Percentiles rank a stretch among this genome's conserved stretches.
Evolutionary conservation across 2,329 filamentous ascomycete species (phyloP).

Genomic region (Orbilia ellipsospora): DNA sequence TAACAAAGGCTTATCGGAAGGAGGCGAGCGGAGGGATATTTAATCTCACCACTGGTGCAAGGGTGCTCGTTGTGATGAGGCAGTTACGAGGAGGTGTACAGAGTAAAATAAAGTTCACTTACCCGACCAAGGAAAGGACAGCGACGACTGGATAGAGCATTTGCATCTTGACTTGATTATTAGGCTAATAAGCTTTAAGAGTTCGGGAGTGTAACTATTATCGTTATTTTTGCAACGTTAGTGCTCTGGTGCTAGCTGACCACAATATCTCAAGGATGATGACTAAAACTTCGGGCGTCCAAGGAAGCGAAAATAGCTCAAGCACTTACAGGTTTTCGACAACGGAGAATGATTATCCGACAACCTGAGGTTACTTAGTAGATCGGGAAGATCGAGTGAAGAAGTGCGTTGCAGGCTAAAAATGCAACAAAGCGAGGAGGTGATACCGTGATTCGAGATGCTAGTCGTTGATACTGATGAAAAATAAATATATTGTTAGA

Average conservation of each 20-base stretch:
- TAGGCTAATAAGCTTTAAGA: slow-evolving; percentile 30
- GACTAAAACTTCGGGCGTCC: too few relatives aligned
- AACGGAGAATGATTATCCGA: slow-evolving; percentile 8
- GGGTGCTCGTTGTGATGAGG: slow-evolving; percentile 2
- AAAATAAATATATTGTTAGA: slow-evolving; percentile 1
- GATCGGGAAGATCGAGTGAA: slow-evolving; percentile 16
- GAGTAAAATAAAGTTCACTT: slow-evolving; percentile 27
- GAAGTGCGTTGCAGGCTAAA: slow-evolving; percentile 33
- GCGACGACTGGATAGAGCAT: slow-evolving; percentile 41
- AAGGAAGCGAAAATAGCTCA: too few relatives aligned
- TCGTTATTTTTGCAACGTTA: background rate
- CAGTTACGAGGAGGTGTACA: slow-evolving; percentile 15
- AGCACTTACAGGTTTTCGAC: background rate
- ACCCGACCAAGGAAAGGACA: slow-evolving; percentile 33
- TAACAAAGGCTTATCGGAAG: background rate
- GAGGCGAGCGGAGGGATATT: background rate
- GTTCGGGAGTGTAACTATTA: background rate
- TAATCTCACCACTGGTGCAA: background rate
- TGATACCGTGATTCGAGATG: slow-evolving; percentile 6
- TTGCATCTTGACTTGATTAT: slow-evolving; percentile 7
- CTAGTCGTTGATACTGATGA: slow-evolving; percentile 16
- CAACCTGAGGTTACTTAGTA: background rate
- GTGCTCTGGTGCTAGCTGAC: background rate
- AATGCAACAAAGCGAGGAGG: slow-evolving; percentile 26
- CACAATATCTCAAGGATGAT: too few relatives aligned